Conservation (phyloP, 1,284 basidiomycete species). For the Moesziomyces parantarcticus region DNA sequence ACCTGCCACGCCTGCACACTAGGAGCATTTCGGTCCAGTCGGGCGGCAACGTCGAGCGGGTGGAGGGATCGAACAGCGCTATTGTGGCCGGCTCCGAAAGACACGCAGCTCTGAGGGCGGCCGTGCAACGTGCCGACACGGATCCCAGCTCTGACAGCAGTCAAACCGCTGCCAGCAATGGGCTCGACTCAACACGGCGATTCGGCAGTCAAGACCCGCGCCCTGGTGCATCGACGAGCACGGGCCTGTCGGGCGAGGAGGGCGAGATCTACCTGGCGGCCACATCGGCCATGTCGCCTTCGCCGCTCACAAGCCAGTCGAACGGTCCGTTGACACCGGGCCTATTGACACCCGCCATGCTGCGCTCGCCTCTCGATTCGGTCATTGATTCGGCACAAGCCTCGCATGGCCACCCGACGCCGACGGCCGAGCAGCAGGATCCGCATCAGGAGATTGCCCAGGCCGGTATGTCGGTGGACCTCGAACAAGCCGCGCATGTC, state of each 20-base stretch:
- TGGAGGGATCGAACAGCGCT: conserved; percentile 17
- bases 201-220: background rate
- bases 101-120: background rate
- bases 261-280: conserved; percentile 30
- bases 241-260: conserved; percentile 26
- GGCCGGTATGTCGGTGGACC: conserved; percentile 6
- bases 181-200: background rate
- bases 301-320: conserved; percentile 12
- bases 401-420: conserved; percentile 38
- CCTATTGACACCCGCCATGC: conserved; percentile 21
- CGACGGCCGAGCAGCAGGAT: conserved; percentile 16
- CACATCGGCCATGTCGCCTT: conserved; percentile 19
- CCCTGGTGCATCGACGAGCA: conserved; percentile 11
- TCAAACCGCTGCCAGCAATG: no score
- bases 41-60: background rate
- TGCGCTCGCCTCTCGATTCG: conserved; percentile 29
- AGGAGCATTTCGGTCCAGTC: background rate
- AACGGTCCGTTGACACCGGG: conserved; percentile 25
- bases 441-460: conserved; percentile 1
- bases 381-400: conserved; percentile 43
- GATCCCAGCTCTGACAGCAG: conserved; percentile 16
- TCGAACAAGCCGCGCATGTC: background rate
- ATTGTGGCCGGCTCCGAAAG: conserved; percentile 13
- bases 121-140: conserved; percentile 18
- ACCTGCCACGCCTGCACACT: conserved; percentile 21